phyloP scores from a whole-genome alignment of 1,284 basidiomycete genomes.

The Puccinia polysora region DNA sequence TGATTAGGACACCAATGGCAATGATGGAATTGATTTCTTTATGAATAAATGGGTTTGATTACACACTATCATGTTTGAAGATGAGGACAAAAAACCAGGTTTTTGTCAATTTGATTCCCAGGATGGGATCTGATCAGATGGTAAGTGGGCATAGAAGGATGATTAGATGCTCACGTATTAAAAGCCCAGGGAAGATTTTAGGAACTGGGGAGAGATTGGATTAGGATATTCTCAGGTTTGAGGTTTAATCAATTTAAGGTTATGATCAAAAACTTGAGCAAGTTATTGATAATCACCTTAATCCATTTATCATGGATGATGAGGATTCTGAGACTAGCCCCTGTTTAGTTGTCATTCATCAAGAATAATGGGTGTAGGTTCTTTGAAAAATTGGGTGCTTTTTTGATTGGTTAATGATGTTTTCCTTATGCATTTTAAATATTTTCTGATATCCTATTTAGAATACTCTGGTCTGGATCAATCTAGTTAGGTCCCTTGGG shows the following conservation, averaged over 20 bases:
- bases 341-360: too few species aligned
- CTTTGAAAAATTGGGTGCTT: too few species aligned
- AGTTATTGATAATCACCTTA: constrained; percentile 13
- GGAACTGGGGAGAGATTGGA: constrained; percentile 22
- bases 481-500: too few species aligned
- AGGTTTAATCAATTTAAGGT: constrained; percentile 2
- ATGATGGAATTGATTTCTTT: constrained; percentile 75
- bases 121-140: neutral
- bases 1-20: constrained; percentile 94
- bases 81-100: neutral
- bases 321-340: too few species aligned
- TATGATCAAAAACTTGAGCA: constrained; percentile 6
- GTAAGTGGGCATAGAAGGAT: neutral
- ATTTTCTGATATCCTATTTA: too few species aligned
- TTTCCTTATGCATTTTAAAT: too few species aligned
- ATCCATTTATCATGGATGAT: constrained; percentile 41
- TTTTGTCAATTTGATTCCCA: neutral
- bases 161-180: constrained; percentile 5
- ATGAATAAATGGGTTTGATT: neutral
- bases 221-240: constrained; percentile 19
- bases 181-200: constrained; percentile 38
- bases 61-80: neutral
- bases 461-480: too few species aligned
- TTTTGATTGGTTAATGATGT: too few species aligned
- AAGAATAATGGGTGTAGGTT: too few species aligned